phyloP scores from a whole-genome alignment of 768 basidiomycete genomes.

The Tylopilus intermedius region DNA sequence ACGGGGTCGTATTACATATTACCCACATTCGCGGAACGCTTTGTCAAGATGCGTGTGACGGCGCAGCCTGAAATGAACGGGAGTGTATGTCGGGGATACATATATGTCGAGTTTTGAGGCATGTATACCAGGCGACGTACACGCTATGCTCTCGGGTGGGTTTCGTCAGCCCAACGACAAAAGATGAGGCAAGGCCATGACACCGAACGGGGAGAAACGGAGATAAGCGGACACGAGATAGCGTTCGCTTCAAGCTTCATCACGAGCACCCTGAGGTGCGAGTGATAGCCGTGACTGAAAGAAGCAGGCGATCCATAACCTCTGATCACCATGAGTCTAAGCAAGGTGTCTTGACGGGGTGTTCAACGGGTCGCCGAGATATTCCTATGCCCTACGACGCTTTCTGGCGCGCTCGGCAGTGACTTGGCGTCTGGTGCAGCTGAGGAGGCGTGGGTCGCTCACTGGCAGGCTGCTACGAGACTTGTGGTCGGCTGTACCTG shows the following conservation, averaged over 20 bases:
- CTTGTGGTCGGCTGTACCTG: constrained; percentile 26
- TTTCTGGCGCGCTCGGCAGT: constrained; percentile 3
- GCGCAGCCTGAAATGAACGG: constrained; percentile 19
- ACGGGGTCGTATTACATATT: constrained; percentile 29
- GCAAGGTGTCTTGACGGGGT: neutral
- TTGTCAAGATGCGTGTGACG: constrained; percentile 17
- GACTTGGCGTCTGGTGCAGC: constrained; percentile 1
- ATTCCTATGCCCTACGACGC: neutral
- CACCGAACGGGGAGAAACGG: constrained; percentile 2
- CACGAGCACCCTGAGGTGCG: constrained; percentile 2
- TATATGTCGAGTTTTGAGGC: constrained; percentile 12
- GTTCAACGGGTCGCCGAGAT: neutral
- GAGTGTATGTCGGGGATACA: constrained; percentile 13
- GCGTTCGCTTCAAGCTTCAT: neutral
- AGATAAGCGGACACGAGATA: constrained; percentile 10
- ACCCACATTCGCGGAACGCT: constrained; percentile 19
- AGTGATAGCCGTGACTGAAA: neutral
- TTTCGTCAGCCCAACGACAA: constrained; percentile 15
- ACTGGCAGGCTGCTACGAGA: constrained; percentile 2
- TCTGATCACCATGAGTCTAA: constrained; percentile 6
- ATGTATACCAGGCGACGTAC: constrained; percentile 23
- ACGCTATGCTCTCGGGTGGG: constrained; percentile 17
- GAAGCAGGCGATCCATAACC: constrained; percentile 1
- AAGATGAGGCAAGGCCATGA: constrained; percentile 23
- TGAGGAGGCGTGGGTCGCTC: constrained; percentile 5